Percentiles rank a stretch among this genome's conserved stretches.
These are phyloP conservation scores for Cyberlindnera euphorbiiphila DNA, from an alignment of 805 yeast species.

Conservation along the genomic window DNA sequence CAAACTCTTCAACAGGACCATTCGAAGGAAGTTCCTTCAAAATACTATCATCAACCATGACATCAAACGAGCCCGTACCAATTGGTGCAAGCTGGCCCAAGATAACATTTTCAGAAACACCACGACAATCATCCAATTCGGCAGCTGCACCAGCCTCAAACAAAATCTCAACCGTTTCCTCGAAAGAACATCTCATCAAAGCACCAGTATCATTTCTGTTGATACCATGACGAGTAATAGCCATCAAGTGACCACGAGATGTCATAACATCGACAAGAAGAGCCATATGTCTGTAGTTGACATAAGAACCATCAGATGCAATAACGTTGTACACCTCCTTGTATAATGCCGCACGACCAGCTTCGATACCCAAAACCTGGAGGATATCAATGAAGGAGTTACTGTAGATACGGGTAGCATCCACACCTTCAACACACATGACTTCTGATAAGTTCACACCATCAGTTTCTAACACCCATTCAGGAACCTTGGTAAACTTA, in stretches of 20 bases:
- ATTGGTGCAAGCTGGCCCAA: conserved; percentile 98
- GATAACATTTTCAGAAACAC: conserved; percentile 96
- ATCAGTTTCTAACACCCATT: conserved; percentile 98
- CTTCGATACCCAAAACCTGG: conserved; percentile 96
- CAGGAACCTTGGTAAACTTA: conserved; percentile 83
- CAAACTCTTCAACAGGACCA: conserved; percentile 35
- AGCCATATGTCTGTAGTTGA: conserved; percentile 98
- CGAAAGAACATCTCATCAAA: conserved; percentile 98
- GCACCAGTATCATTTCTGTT: conserved; percentile 99
- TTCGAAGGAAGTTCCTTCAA: conserved; percentile 45
- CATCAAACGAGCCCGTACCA: conserved; percentile 98
- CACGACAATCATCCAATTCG: conserved; percentile 95
- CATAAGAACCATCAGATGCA: conserved; percentile 99
- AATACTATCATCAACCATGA: conserved; percentile 87
- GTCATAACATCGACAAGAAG: conserved; percentile 97
- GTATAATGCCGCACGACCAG: conserved; percentile 91
- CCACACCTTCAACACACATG: conserved; percentile 93
- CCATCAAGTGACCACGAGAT: conserved; percentile 96
- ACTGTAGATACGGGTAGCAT: conserved; percentile 84
- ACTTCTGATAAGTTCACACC: conserved; percentile 96
- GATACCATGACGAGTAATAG: conserved; percentile 99
- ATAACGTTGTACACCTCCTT: conserved; percentile 94
- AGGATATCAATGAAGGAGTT: conserved; percentile 95
- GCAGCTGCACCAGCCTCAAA: conserved; percentile 98
- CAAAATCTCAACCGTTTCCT: conserved; percentile 96